Evolutionary conservation across 352 stramenopile genomes (phyloP).

Genomic region (Phytophthora constricta): DNA sequence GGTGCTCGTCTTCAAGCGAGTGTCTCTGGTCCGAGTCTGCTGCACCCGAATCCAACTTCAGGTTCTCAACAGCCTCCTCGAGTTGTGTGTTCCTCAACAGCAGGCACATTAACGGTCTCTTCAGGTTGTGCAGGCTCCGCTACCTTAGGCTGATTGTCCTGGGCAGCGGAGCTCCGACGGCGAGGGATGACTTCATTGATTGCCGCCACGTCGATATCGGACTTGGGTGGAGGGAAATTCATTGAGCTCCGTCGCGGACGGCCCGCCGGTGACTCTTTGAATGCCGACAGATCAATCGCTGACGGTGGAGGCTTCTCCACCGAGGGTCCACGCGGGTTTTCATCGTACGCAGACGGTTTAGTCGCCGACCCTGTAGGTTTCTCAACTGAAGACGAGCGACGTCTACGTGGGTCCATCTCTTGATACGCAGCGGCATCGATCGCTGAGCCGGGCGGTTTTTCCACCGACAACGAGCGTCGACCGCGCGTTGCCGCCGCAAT

Average conservation of each 20-base stretch:
- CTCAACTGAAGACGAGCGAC: conserved; percentile 9
- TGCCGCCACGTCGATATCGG: conserved; percentile 54
- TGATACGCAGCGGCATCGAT: conserved; percentile 31
- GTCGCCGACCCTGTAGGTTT: conserved; percentile 47
- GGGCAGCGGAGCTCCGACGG: conserved; percentile 28
- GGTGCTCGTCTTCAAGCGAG: conserved; percentile 13
- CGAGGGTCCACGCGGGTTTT: background rate
- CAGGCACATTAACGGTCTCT: conserved; percentile 7
- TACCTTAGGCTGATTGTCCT: conserved; percentile 12
- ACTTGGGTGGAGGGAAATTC: conserved; percentile 46
- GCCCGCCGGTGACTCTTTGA: conserved; percentile 43
- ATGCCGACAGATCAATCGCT: background rate
- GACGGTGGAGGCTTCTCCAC: background rate
- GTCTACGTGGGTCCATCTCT: conserved; percentile 8
- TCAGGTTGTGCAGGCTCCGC: conserved; percentile 5
- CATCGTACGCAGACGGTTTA: conserved; percentile 19
- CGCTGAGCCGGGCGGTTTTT: conserved; percentile 47
- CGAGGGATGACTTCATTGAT: conserved; percentile 43
- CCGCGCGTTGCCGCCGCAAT: conserved; percentile 25
- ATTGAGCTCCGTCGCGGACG: conserved; percentile 41
- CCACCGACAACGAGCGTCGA: conserved; percentile 24
- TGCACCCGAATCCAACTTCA: background rate
- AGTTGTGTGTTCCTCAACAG: background rate
- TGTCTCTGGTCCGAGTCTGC: conserved; percentile 12
- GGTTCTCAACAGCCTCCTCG: background rate